Evolutionary conservation across 2,329 filamentous ascomycete species (phyloP).

Genomic region (Botrytis pseudocinerea): DNA sequence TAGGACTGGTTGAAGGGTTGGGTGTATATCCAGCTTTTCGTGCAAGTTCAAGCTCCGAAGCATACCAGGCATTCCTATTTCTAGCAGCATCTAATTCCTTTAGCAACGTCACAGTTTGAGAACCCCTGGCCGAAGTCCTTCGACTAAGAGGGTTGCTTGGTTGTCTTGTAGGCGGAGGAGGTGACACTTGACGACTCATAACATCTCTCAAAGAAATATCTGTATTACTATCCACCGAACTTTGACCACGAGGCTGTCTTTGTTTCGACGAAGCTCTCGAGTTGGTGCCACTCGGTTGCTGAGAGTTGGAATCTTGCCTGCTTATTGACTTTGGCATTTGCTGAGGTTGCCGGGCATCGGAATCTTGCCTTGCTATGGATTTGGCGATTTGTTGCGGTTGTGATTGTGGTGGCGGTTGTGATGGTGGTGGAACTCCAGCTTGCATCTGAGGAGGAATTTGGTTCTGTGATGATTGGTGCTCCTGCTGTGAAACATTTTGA

Average conservation of each 20-base stretch:
- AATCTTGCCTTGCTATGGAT: slow-evolving; percentile 29
- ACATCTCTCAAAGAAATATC: slow-evolving; percentile 52
- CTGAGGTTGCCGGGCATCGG: slow-evolving; percentile 42
- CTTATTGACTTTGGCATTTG: slow-evolving; percentile 42
- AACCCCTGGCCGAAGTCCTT: slow-evolving; percentile 59
- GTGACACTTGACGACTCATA: slow-evolving; percentile 53
- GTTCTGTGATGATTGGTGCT: neutral
- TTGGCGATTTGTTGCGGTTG: slow-evolving; percentile 41
- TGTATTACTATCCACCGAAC: slow-evolving; percentile 67
- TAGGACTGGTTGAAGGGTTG: slow-evolving; percentile 67
- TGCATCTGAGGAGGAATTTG: slow-evolving; percentile 5
- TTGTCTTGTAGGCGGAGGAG: slow-evolving; percentile 59
- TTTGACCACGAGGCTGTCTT: slow-evolving; percentile 60
- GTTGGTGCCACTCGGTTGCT: slow-evolving; percentile 30
- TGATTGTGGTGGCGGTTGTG: slow-evolving; percentile 9
- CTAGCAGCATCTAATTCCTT: slow-evolving; percentile 85
- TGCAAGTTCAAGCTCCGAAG: slow-evolving; percentile 88
- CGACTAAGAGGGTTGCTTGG: slow-evolving; percentile 60
- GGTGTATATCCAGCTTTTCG: slow-evolving; percentile 85
- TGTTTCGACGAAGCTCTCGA: slow-evolving; percentile 49
- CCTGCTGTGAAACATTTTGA: slow-evolving; percentile 43
- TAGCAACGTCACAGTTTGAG: slow-evolving; percentile 66
- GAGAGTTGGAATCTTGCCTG: slow-evolving; percentile 33
- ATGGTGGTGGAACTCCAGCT: slow-evolving; percentile 13
- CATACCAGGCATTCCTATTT: slow-evolving; percentile 94